These are phyloP conservation scores for Xerocomus amazonicus DNA, from an alignment of 1,284 basidiomycete genomes.

Conservation along the genomic window DNA sequence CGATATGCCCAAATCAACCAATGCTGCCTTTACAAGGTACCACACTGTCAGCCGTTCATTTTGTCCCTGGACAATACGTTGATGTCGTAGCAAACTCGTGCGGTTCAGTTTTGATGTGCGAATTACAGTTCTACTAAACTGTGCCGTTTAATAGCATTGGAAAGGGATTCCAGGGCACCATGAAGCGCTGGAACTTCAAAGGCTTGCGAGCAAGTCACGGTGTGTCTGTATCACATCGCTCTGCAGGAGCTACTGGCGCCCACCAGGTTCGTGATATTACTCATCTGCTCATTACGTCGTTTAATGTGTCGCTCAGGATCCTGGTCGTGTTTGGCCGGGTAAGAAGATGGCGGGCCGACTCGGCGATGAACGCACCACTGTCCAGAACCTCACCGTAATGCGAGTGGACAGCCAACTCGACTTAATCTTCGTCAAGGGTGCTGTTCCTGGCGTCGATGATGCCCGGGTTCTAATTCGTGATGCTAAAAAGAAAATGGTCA, in stretches of 20 bases:
- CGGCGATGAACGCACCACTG: slow-evolving; percentile 81
- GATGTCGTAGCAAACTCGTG: slow-evolving; percentile 93
- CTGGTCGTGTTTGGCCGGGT: slow-evolving; percentile 91
- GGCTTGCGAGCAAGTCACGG: slow-evolving; percentile 94
- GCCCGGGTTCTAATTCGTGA: slow-evolving; percentile 75
- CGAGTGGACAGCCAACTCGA: slow-evolving; percentile 85
- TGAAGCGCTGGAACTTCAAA: slow-evolving; percentile 96
- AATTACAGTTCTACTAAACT: slow-evolving; percentile 7
- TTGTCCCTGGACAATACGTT: slow-evolving; percentile 96
- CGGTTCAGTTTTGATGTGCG: slow-evolving; percentile 27
- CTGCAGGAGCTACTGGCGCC: slow-evolving; percentile 90
- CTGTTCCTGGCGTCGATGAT: slow-evolving; percentile 73
- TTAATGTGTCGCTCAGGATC: slow-evolving; percentile 58
- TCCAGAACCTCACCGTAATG: slow-evolving; percentile 87
- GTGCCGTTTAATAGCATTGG: slow-evolving; percentile 63
- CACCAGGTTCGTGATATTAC: slow-evolving; percentile 67
- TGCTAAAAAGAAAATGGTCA: slow-evolving; percentile 79
- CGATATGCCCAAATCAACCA: neutral
- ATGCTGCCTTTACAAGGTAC: slow-evolving; percentile 56
- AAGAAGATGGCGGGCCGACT: slow-evolving; percentile 98
- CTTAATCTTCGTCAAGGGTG: slow-evolving; percentile 82
- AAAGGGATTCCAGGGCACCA: slow-evolving; percentile 95
- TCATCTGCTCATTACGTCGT: slow-evolving; percentile 5
- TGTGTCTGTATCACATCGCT: slow-evolving; percentile 93
- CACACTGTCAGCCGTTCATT: slow-evolving; percentile 87